Percentiles rank a stretch among this genome's conserved stretches.
phyloP scores from a whole-genome alignment of 2,329 filamentous ascomycete species.

The Colletotrichum acutatum region DNA sequence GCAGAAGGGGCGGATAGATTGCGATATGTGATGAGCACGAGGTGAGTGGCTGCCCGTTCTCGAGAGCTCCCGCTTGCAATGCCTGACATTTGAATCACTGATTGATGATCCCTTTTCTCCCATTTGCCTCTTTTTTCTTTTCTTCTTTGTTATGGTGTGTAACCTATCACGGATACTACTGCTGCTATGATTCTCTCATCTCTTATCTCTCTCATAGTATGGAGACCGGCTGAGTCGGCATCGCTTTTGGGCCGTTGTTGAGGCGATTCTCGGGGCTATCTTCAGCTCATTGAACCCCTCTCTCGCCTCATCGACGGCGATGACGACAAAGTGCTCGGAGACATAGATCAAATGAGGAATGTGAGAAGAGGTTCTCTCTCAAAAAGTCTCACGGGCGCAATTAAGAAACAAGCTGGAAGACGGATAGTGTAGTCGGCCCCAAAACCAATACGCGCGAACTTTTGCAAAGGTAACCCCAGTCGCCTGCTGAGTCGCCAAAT shows the following conservation, averaged over 20 bases:
- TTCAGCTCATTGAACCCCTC: background rate
- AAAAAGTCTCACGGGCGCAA: background rate
- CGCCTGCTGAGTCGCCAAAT: background rate
- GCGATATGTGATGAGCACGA: background rate
- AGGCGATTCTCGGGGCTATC: background rate
- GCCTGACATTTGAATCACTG: background rate
- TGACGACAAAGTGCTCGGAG: conserved; percentile 6
- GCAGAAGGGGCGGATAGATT: conserved; percentile 5
- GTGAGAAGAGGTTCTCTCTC: background rate
- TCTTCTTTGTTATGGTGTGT: background rate
- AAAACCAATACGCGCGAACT: conserved; percentile 8
- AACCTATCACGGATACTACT: background rate
- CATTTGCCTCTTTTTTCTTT: background rate
- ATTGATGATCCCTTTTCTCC: background rate
- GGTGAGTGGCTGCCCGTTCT: background rate
- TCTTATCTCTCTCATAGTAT: conserved; percentile 24
- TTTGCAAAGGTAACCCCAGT: conserved; percentile 12
- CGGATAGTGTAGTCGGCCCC: background rate
- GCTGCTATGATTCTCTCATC: background rate
- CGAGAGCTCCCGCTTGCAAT: background rate
- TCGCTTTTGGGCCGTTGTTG: background rate
- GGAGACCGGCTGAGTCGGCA: conserved; percentile 32
- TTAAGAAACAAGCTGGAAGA: background rate
- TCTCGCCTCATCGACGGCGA: background rate
- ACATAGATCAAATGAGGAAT: conserved; percentile 31